Base-by-base conservation (phyloP, 1,284 basidiomycete genomes). In the Pyrrhoderma noxium region DNA sequence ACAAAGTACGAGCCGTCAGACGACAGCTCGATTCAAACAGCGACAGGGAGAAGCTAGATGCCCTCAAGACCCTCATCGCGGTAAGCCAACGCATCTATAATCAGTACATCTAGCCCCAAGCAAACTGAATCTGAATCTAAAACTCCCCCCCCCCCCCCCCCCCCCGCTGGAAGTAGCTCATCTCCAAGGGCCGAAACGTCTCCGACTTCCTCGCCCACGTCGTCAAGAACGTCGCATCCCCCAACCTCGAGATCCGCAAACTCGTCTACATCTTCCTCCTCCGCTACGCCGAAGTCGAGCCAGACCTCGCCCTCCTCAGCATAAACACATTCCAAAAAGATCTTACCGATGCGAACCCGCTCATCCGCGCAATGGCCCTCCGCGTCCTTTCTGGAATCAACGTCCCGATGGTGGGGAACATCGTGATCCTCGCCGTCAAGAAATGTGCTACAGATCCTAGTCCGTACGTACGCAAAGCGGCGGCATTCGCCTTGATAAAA, bases 321-420 rank as follows among this genome's bases (percentile, higher is more conserved):
- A 96, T 99, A 74, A 99, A 99, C 70, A 96, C 95, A 8, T 98
- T 98, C 65, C 96, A 99, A 68, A 93, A 93, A 65, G 96, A 99
- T 69, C 75, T 99, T 16, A 83, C 85, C 1, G 95, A 99, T 62
- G 74, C 84, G 7, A 96, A 87, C 55, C 95, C 96, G 0, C 80
- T 98, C 59, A 94, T 94, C 53, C 80, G 91, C 25, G 89, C 90
- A 9, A 96, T 96, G 93, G 91, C 92, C 2, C 70, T 97, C 42
- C 78, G 93, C n/a, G 93, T 97, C 1, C 75, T 98, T 42, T 92
- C 90, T 54, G 91, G 92, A 8, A 93, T 98, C 61, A 84, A 85
- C 56, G 86, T 96, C 2, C 82, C 85, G 3, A 88, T 90, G 74
- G 90, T 96, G 51, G 88, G 83, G 45, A 80, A 83, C 56, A 80